Evolutionary conservation across 805 yeast species (phyloP), one percentile per base, ranked within the genome.

Genomic region (Lipomyces kockii): DNA sequence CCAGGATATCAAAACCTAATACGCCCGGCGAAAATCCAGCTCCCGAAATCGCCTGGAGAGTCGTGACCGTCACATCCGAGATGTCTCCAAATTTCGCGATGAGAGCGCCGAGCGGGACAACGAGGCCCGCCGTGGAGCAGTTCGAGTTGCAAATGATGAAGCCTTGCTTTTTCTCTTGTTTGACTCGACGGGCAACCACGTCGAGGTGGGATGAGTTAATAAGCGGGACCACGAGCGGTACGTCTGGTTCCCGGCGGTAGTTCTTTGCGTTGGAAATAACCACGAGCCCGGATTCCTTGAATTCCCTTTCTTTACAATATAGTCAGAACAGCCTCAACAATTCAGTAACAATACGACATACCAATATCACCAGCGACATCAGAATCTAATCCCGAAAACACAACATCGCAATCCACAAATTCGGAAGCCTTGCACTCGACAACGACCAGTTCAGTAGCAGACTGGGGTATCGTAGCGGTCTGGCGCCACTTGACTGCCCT

Each of bases 21-120:
- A 93, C 97, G 78, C 99, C 99, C 60, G 99, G 99, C 9, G 97
- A 90, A 79, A 91, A 95, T 2, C 99, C 99, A 27, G 97, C 99
- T 74, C 99, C 99, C 3, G 98, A 93, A 72, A 95, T 91, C 51
- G 99, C 99, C 80, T 95, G 99, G 79, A 95, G 80, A 17, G 99
- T 95, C 64, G 98, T 91, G 60, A 97, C 86, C 14, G 97, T 89
- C 73, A 94, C 85, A 29, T 88, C 84, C 67, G 91, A 93, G 68
- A 95, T 86, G 57, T 98, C 98, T 60, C 98, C 99, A 77, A 91
- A 94, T 60, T 83, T 80, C 67, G 92, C 97, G 61, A 89, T 90
- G 75, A 95, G 83, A n/a, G 99, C 98, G 78, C 91, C 92, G 77
- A 95, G 83, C 60, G 98, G 98, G 14, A 97, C 97, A 25, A 95